These are phyloP conservation scores for Acidiella bohemica DNA, from an alignment of 495 filamentous ascomycete species.

Conservation along the genomic window DNA sequence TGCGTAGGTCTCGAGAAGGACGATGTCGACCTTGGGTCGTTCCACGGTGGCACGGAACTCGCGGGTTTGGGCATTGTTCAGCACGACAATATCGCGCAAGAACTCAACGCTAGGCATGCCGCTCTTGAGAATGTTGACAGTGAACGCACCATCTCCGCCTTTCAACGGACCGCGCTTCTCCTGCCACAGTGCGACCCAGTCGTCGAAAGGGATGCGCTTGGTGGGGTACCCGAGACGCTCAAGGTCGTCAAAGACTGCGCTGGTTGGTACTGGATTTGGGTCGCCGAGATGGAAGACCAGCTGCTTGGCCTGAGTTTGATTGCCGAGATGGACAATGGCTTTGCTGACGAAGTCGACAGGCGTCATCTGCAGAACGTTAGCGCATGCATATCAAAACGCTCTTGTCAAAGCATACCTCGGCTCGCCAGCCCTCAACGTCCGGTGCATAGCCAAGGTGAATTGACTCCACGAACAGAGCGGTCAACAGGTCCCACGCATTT, in stretches of 20 bases:
- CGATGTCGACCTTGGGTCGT: slow-evolving; percentile 45
- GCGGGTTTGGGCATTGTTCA: slow-evolving; percentile 44
- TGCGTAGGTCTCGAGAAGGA: slow-evolving; percentile 49
- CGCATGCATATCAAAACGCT: not conserved
- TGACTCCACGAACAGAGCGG: slow-evolving; percentile 53
- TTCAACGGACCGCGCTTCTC: slow-evolving; percentile 42
- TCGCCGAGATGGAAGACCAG: slow-evolving; percentile 53
- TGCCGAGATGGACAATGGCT: slow-evolving; percentile 46
- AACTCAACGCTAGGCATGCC: slow-evolving; percentile 55
- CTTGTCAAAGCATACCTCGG: slow-evolving; percentile 56
- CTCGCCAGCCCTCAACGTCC: slow-evolving; percentile 51
- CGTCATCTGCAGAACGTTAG: not conserved
- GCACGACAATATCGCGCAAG: slow-evolving; percentile 43
- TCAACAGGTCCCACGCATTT: slow-evolving; percentile 54
- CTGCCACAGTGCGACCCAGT: slow-evolving; percentile 51
- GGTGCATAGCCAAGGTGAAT: slow-evolving; percentile 48
- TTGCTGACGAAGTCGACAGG: slow-evolving; percentile 58
- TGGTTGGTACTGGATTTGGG: slow-evolving; percentile 44
- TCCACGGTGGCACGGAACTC: slow-evolving; percentile 43
- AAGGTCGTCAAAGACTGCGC: slow-evolving; percentile 42
- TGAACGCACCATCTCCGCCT: slow-evolving; percentile 48
- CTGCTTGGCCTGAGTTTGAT: slow-evolving; percentile 39
- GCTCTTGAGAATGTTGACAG: slow-evolving; percentile 29
- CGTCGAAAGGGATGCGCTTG: slow-evolving; percentile 42
- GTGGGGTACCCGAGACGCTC: slow-evolving; percentile 50